Conservation (phyloP, 192 early-diverging fungal species). For the Funneliformis mosseae region DNA sequence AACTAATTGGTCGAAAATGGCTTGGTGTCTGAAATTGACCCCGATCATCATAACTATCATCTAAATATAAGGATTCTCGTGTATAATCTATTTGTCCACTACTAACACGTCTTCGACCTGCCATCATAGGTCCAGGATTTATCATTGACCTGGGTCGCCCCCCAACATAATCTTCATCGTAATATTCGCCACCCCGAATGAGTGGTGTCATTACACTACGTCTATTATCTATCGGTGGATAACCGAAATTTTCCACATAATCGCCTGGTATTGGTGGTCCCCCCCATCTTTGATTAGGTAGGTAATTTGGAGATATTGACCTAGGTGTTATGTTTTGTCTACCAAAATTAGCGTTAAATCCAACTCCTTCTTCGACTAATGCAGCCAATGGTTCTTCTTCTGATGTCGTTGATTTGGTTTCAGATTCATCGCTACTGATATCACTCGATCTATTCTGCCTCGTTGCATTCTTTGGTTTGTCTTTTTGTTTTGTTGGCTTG, state of each 20-base stretch:
- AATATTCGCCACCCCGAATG: conserved; percentile 4
- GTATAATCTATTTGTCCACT: conserved; percentile 27
- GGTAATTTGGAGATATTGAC: conserved; percentile 29
- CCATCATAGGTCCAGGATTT: not conserved
- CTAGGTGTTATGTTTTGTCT: not conserved
- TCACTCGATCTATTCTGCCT: conserved; percentile 23
- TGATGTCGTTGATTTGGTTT: not conserved
- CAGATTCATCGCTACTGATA: not conserved
- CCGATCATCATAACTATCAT: conserved; percentile 31
- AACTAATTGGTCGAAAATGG: conserved; percentile 17
- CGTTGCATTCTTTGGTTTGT: not conserved
- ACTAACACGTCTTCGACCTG: conserved; percentile 11
- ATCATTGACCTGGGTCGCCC: conserved; percentile 22
- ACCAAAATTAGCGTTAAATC: not conserved
- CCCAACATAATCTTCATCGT: conserved; percentile 26
- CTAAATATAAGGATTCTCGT: conserved; percentile 14
- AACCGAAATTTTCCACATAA: not conserved
- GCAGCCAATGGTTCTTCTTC: conserved; percentile 17
- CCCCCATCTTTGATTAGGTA: not conserved
- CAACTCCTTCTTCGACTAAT: not conserved
- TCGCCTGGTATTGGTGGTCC: too few species aligned
- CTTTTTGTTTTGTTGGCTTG: conserved; percentile 29
- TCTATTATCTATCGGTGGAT: not conserved
- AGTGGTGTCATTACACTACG: not conserved
- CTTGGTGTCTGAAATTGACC: too few species aligned